phyloP scores from a whole-genome alignment of 495 filamentous ascomycete species.

The Daldinia caldariorum region DNA sequence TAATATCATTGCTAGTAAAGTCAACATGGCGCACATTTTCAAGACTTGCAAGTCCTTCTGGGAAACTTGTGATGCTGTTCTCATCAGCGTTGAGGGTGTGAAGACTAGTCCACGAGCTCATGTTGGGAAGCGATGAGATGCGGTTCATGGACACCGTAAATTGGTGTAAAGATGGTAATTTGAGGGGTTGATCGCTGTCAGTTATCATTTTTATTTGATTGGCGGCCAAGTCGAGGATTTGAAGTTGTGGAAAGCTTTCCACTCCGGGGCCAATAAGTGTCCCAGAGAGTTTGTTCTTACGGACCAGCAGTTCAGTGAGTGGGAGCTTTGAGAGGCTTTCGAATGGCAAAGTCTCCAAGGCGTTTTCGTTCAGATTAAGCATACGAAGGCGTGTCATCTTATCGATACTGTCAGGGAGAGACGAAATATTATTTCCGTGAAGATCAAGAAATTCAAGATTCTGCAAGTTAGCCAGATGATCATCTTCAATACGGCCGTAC shows the following conservation, averaged over 20 bases:
- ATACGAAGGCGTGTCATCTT: constrained; percentile 72
- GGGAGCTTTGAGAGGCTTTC: constrained; percentile 71
- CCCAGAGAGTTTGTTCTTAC: constrained; percentile 80
- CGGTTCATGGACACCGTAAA: constrained; percentile 81
- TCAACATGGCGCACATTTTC: constrained; percentile 76
- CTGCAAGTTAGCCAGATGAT: constrained; percentile 64
- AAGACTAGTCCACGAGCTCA: constrained; percentile 76
- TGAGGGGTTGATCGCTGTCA: constrained; percentile 35
- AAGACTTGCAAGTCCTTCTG: constrained; percentile 75
- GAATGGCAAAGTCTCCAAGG: constrained; percentile 74
- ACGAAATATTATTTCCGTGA: constrained; percentile 80
- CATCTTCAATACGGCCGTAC: constrained; percentile 66
- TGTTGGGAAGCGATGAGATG: constrained; percentile 72
- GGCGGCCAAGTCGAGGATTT: constrained; percentile 76
- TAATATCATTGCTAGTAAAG: constrained; percentile 84
- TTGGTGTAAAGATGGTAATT: constrained; percentile 75
- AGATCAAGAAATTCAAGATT: constrained; percentile 84
- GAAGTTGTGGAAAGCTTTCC: constrained; percentile 67
- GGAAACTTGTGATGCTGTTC: constrained; percentile 78
- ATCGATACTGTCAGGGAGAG: constrained; percentile 73
- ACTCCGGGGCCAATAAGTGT: constrained; percentile 72
- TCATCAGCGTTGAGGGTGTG: constrained; percentile 78
- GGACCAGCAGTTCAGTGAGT: constrained; percentile 76
- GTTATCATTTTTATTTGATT: constrained; percentile 66
- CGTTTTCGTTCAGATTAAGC: constrained; percentile 81